Evolutionary conservation across 306 rosid species (phyloP), one percentile per base, ranked within the genome.

Genomic region (Nissolia schottii): DNA sequence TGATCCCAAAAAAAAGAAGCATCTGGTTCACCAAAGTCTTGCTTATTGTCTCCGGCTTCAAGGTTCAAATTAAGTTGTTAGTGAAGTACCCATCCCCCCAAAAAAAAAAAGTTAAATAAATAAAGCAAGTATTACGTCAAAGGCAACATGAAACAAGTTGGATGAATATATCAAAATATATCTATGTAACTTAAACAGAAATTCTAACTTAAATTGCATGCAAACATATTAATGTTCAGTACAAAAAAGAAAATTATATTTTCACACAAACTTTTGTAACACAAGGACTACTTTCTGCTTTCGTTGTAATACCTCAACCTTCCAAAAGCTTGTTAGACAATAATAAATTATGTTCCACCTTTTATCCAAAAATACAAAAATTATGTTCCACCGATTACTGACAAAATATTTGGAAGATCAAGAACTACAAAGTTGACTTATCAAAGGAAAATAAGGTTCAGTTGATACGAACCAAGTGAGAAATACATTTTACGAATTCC

Each of bases 1-100:
- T 70, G 77, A 81, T 77, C 59, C 97, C 98, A 40, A 91, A 91
- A 78, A 87, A 87, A 64, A 89, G 91, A 59, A 94, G 96, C 98
- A 89, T 91, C 91, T 94, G 95, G 86, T 94, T 94, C 91, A 94
- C 98, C 92, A 94, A 70, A 20, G 86, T 86, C 88, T 94, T 91
- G 88, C 89, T 89, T 83, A 91, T 83, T 50, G 96, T 89, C 87
- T 94, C 97, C 63, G 95, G 98, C 98, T 94, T 83, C 96, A 91
- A 55, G 58, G 70, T 75, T 80, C 76, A 79, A 77, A 41, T 72
- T 70, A 70, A 83, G 77, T 48, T 45, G 76, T 85, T 83, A 83
- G 67, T 22, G 51, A 61, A 79, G 80, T 70, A 63, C 22, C 23
- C 56, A 73, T 50, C 51, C 40, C 2, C 51, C 15, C 9, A 40